Conservation (phyloP, 2,329 filamentous ascomycete species). For the Botrytis sinoallii region DNA sequence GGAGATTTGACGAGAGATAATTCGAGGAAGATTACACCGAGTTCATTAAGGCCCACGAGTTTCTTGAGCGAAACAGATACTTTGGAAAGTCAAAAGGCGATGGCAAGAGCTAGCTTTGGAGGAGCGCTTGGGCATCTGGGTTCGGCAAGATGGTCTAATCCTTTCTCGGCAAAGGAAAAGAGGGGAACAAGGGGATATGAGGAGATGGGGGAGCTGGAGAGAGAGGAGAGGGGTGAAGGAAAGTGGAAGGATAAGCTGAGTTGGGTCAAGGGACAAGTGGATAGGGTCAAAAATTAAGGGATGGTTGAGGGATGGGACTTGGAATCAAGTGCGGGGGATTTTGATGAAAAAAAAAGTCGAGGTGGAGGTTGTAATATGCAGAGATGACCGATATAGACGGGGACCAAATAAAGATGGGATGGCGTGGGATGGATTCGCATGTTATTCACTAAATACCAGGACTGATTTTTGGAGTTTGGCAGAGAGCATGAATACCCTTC, state of each 20-base stretch:
- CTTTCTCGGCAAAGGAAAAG: not conserved
- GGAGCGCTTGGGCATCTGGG: not conserved
- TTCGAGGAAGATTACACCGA: not conserved
- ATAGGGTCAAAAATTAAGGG: not conserved
- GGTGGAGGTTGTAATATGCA: not conserved
- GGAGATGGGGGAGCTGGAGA: not conserved
- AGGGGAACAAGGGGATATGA: constrained; percentile 2
- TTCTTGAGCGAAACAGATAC: constrained; percentile 25
- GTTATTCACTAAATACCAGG: not conserved
- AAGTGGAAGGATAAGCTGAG: constrained; percentile 7
- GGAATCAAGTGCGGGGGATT: not conserved
- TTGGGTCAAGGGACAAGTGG: constrained; percentile 6
- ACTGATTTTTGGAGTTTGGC: not conserved
- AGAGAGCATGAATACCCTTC: not conserved
- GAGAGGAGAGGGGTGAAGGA: not conserved
- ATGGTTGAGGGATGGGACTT: not conserved
- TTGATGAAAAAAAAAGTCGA: not conserved
- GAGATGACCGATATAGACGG: not conserved
- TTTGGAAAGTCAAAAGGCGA: not conserved
- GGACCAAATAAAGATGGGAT: not conserved
- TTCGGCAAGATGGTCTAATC: not conserved
- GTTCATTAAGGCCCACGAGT: constrained; percentile 27
- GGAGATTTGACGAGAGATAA: not conserved
- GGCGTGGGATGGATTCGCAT: not conserved
- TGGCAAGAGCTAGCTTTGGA: not conserved